A percentile compares a stretch with the other conserved stretches of the same genome.
phyloP scores from a whole-genome alignment of 192 early-diverging fungal species.

The Umbelopsis sp. region DNA sequence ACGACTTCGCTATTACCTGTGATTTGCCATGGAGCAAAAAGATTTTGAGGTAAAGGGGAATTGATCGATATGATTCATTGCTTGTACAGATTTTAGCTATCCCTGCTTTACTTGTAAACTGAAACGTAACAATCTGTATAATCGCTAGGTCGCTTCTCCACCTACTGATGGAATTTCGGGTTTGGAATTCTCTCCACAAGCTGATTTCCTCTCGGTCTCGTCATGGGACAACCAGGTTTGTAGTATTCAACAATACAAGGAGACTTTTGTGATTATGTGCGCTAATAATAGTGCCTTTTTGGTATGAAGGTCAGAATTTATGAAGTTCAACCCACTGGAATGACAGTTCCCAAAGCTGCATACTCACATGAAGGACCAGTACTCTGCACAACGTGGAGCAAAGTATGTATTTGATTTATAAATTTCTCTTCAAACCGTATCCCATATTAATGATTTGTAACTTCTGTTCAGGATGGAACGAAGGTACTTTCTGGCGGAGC shows the following conservation, averaged over 20 bases:
- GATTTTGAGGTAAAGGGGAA: slow-evolving; percentile 29
- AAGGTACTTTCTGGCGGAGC: slow-evolving; percentile 88
- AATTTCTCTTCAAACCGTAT: not conserved
- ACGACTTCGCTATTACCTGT: slow-evolving; percentile 2
- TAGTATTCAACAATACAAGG: not conserved
- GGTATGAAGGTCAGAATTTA: slow-evolving; percentile 85
- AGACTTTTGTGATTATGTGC: not conserved
- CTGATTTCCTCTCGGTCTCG: slow-evolving; percentile 82
- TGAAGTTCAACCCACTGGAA: slow-evolving; percentile 80
- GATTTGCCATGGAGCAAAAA: slow-evolving; percentile 24
- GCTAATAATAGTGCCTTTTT: not conserved
- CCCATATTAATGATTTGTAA: not conserved
- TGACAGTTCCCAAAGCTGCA: slow-evolving; percentile 73
- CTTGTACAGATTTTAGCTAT: not conserved
- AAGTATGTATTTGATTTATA: slow-evolving; percentile 43
- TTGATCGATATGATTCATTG: not conserved
- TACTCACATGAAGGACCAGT: slow-evolving; percentile 84
- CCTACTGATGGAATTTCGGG: slow-evolving; percentile 81
- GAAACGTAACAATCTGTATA: not conserved
- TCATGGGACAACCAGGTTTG: slow-evolving; percentile 88
- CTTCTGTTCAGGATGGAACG: slow-evolving; percentile 76
- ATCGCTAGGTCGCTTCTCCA: slow-evolving; percentile 53
- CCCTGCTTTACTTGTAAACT: not conserved
- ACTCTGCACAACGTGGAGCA: slow-evolving; percentile 84
- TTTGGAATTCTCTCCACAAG: slow-evolving; percentile 77